Base-by-base conservation (phyloP, 148 eudicot genomes). In the Spergularia bocconei region DNA sequence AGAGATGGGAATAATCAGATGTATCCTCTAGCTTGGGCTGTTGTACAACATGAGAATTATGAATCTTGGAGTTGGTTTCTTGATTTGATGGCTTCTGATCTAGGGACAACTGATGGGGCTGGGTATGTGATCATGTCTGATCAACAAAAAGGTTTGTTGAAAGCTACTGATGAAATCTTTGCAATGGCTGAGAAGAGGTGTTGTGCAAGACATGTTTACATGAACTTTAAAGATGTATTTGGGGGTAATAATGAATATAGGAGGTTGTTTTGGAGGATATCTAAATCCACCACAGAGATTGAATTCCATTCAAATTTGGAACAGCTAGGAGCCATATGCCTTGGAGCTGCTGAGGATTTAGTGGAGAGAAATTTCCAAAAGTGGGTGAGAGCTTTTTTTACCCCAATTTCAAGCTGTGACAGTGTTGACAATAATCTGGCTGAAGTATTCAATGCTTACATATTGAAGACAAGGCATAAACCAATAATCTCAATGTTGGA, bases 201-300 rank as follows among this genome's bases (percentile, higher is more conserved):
- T 6, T 63, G 67, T 63, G 67, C 67, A 14, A n/a, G 33, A 48
- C 56, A 67, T 67, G 70, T 67, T 2, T 67, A 67, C 2, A n/a
- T 19, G 23, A 67, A 67, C 33, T 50, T 67, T 6, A 67, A 52
- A 47, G 33, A 20, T 19, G 33, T 67, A 0, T 67, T 67, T 44
- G 70, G 70, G 8, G 70, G 53, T n/a, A 48, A 48, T 13, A 20
- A 39, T 11, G 70, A 66, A 11, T 41, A 17, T 11, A 66, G 53
- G 25, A 41, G 4, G 14, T 9, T 9, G 11, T 66, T 66, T 12
- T 44, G 70, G 53, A 44, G 13, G 39, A 66, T 66, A 16, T 50
- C 29, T 0, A 66, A 66, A 11, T 38, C 13, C 3, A 39, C 13
- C 11, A 66, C 29, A 5, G 19, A 16, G 13, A 4, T 0, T 66